These are phyloP conservation scores for Pluteus cervinus DNA, from an alignment of 768 basidiomycete species.

Conservation along the genomic window DNA sequence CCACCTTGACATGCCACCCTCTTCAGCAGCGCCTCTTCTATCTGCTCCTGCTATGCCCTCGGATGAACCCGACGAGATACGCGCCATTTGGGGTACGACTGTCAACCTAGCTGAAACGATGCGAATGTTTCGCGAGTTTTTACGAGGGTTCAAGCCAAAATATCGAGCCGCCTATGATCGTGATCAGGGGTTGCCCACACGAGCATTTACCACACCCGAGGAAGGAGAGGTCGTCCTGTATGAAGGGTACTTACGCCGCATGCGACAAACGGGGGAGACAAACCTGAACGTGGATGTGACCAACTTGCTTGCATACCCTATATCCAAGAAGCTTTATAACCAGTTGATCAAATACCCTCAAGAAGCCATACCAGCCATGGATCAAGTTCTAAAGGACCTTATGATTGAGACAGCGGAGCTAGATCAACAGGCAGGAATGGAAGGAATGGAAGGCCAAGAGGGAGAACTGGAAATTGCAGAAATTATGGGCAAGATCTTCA, in stretches of 20 bases:
- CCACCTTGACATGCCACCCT: constrained; percentile 49
- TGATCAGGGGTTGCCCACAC: constrained; percentile 47
- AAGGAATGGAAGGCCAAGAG: constrained; percentile 70
- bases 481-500: constrained; percentile 84
- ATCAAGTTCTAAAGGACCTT: constrained; percentile 89
- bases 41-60: constrained; percentile 58
- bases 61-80: constrained; percentile 77
- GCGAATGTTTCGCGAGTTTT: constrained; percentile 83
- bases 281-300: constrained; percentile 87
- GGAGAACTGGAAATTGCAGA: constrained; percentile 86
- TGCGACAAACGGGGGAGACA: constrained; percentile 89
- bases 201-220: constrained; percentile 48
- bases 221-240: constrained; percentile 70
- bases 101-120: constrained; percentile 90
- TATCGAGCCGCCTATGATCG: constrained; percentile 74
- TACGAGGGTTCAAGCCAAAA: constrained; percentile 90
- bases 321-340: constrained; percentile 72
- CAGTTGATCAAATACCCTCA: constrained; percentile 94
- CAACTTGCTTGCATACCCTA: constrained; percentile 84
- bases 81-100: constrained; percentile 97
- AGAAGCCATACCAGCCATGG: constrained; percentile 96
- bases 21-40: constrained; percentile 42
- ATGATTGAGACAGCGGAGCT: constrained; percentile 85
- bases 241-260: constrained; percentile 72
- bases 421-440: constrained; percentile 64